Conservation (phyloP, 768 basidiomycete species). For the Macrolepiota albuminosa region DNA sequence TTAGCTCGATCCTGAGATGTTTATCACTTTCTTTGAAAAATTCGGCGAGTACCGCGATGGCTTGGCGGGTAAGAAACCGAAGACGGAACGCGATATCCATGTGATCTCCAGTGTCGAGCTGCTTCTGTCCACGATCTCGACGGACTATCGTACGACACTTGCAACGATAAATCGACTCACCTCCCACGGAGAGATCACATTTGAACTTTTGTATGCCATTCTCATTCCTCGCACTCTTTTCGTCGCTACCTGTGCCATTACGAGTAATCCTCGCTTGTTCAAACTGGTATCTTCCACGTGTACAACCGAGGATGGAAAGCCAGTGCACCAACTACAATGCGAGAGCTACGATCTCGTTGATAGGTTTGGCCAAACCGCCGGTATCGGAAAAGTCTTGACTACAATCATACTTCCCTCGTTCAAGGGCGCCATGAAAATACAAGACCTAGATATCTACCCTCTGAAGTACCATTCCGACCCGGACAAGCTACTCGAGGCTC, state of each 20-base stretch:
- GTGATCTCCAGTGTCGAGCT: constrained; percentile 42
- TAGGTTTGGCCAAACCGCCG: constrained; percentile 27
- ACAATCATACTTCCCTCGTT: constrained; percentile 37
- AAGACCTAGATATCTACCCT: constrained; percentile 46
- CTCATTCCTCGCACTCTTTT: constrained; percentile 50
- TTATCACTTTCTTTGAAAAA: constrained; percentile 47
- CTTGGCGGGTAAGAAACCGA: constrained; percentile 31
- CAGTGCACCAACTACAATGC: constrained; percentile 39
- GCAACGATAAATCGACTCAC: constrained; percentile 42
- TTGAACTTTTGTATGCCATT: constrained; percentile 49
- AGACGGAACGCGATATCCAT: constrained; percentile 36
- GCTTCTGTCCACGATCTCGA: constrained; percentile 44
- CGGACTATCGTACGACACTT: constrained; percentile 46
- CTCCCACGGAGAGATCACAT: constrained; percentile 53
- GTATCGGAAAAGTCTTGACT: constrained; percentile 36
- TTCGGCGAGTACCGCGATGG: constrained; percentile 40
- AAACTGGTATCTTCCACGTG: constrained; percentile 37
- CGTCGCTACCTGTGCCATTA: constrained; percentile 47
- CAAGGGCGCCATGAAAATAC: constrained; percentile 48
- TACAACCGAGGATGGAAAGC: constrained; percentile 28
- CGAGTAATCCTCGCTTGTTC: constrained; percentile 47
- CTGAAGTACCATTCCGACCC: constrained; percentile 46
- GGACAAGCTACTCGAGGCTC: constrained; percentile 31
- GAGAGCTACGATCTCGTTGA: constrained; percentile 53
- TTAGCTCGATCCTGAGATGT: constrained; percentile 53